Conservation (phyloP, 495 filamentous ascomycete genomes). For the Aspergillus saccharolyticus region DNA sequence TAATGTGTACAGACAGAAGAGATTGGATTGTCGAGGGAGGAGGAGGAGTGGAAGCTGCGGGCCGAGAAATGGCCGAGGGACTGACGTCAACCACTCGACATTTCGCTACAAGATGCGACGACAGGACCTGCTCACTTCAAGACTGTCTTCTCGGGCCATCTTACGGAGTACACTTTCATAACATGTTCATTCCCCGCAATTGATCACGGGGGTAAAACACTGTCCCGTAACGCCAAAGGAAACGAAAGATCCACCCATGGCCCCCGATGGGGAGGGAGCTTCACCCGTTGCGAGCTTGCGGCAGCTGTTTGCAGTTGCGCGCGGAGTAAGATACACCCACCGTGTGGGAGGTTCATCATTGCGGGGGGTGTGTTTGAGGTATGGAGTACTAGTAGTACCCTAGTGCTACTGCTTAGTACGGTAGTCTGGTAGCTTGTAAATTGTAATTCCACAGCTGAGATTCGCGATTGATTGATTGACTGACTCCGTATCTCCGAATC, state of each 20-base stretch:
- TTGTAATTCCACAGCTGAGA: no score
- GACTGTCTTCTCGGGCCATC: not conserved
- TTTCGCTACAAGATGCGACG: not conserved
- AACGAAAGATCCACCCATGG: no score
- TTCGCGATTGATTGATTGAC: no score
- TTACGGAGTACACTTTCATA: not conserved
- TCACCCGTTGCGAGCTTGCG: no score
- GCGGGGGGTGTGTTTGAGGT: no score
- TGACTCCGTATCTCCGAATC: not conserved
- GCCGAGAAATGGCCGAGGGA: slow-evolving; percentile 29
- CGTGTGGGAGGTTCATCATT: not conserved
- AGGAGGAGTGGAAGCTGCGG: slow-evolving; percentile 6
- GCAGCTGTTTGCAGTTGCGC: not conserved
- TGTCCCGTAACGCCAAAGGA: no score
- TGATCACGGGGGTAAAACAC: not conserved
- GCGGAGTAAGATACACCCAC: not conserved
- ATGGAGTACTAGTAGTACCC: no score
- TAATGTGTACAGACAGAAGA: no score
- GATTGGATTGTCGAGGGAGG: not conserved
- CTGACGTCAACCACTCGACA: not conserved
- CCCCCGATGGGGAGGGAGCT: no score
- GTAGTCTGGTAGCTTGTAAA: no score
- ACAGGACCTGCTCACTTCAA: not conserved
- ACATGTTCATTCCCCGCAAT: not conserved
- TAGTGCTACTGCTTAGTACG: not conserved